Evolutionary conservation across 2,329 filamentous ascomycete genomes (phyloP).

Genomic region (Aspergillus fijiensis): DNA sequence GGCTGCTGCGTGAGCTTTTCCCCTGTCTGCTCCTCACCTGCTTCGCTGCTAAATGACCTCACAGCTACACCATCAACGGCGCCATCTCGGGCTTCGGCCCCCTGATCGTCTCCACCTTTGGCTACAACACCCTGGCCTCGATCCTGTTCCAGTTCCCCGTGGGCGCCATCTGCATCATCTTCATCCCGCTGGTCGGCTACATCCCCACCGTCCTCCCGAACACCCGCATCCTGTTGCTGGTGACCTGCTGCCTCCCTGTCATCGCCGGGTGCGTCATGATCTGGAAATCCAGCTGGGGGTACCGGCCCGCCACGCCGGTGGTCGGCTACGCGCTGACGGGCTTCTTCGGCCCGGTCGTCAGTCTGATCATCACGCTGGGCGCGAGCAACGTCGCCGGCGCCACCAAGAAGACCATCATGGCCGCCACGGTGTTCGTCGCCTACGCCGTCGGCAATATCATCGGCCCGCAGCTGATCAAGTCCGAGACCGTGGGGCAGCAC

Average conservation of each 20-base stretch:
- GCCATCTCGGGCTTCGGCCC: slow-evolving; percentile 70
- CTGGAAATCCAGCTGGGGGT: slow-evolving; percentile 66
- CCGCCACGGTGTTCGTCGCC: slow-evolving; percentile 70
- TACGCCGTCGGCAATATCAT: slow-evolving; percentile 77
- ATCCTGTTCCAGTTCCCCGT: slow-evolving; percentile 76
- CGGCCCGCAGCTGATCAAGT: slow-evolving; percentile 68
- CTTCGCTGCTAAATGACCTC: no score
- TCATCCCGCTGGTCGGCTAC: slow-evolving; percentile 66
- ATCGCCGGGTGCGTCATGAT: slow-evolving; percentile 73
- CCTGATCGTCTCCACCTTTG: slow-evolving; percentile 70
- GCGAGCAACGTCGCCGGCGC: slow-evolving; percentile 72
- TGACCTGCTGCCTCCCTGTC: slow-evolving; percentile 68
- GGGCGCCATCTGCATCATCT: slow-evolving; percentile 65
- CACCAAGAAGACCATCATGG: slow-evolving; percentile 77
- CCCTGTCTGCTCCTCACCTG: neutral
- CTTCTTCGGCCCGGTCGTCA: slow-evolving; percentile 70
- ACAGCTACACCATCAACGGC: slow-evolving; percentile 67
- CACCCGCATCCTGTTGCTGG: slow-evolving; percentile 64
- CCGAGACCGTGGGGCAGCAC: slow-evolving; percentile 63
- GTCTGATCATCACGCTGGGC: slow-evolving; percentile 57
- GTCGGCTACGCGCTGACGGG: slow-evolving; percentile 71
- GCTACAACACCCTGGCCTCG: slow-evolving; percentile 61
- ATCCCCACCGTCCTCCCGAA: slow-evolving; percentile 61
- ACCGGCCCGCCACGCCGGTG: slow-evolving; percentile 65
- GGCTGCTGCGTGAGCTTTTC: slow-evolving; percentile 55